These are phyloP conservation scores for Cladosporium sp. DNA, from an alignment of 2,329 filamentous ascomycete genomes.

Conservation along the genomic window DNA sequence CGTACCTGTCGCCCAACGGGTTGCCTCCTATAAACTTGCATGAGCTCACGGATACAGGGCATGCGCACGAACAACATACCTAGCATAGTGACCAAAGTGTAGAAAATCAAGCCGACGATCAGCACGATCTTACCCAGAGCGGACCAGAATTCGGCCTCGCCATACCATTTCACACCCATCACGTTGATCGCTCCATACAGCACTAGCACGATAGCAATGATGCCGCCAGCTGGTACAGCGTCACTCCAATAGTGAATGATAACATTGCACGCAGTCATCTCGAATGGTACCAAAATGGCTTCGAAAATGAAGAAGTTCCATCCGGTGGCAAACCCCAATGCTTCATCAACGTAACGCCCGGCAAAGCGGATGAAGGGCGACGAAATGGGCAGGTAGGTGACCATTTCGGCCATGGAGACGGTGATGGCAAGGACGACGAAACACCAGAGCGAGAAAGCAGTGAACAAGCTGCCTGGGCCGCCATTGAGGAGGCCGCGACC, in stretches of 20 bases:
- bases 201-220: slow-evolving; percentile 58
- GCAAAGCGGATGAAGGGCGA: slow-evolving; percentile 77
- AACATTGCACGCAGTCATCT: slow-evolving; percentile 42
- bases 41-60: neutral
- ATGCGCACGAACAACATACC: slow-evolving; percentile 29
- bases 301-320: slow-evolving; percentile 40
- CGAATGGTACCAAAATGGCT: slow-evolving; percentile 45
- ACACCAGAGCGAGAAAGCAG: slow-evolving; percentile 43
- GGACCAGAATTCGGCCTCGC: slow-evolving; percentile 70
- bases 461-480: slow-evolving; percentile 43
- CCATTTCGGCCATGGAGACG: slow-evolving; percentile 65
- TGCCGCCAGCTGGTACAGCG: slow-evolving; percentile 49
- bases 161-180: slow-evolving; percentile 69
- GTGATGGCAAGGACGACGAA: slow-evolving; percentile 19
- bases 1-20: slow-evolving; percentile 64
- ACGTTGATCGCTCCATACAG: slow-evolving; percentile 62
- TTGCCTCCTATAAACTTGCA: slow-evolving; percentile 51
- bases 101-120: slow-evolving; percentile 66
- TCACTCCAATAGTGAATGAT: slow-evolving; percentile 35
- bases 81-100: slow-evolving; percentile 79
- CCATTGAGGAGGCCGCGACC: slow-evolving; percentile 44
- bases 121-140: slow-evolving; percentile 58
- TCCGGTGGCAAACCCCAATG: slow-evolving; percentile 49
- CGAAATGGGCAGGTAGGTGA: slow-evolving; percentile 70
- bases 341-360: slow-evolving; percentile 69